Evolutionary conservation across 192 early-diverging fungal genomes (phyloP).

Genomic region (Coemansia brasiliensis): DNA sequence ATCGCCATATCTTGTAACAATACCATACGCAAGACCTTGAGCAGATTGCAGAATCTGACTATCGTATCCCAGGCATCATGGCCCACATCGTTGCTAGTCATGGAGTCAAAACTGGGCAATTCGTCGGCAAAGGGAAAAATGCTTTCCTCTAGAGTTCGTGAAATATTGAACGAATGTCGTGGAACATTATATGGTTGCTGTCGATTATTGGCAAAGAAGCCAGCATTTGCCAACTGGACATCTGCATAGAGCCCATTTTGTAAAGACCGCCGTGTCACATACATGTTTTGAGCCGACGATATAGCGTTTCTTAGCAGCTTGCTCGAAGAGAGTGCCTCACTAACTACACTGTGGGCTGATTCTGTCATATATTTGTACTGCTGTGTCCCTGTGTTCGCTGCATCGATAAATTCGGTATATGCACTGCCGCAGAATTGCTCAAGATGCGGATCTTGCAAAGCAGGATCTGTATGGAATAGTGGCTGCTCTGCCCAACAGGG

Average conservation of each 20-base stretch:
- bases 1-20: slow-evolving; percentile 42
- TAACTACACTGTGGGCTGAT: slow-evolving; percentile 4
- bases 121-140: slow-evolving; percentile 47
- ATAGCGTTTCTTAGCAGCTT: slow-evolving; percentile 8
- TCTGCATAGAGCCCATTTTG: slow-evolving; percentile 15
- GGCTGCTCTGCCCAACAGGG: slow-evolving; percentile 30
- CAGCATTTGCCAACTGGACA: slow-evolving; percentile 27
- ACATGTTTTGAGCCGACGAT: slow-evolving; percentile 13
- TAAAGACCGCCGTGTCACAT: slow-evolving; percentile 16
- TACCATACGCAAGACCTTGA: slow-evolving; percentile 29
- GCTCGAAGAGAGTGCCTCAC: neutral
- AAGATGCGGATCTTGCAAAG: slow-evolving; percentile 21
- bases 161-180: slow-evolving; percentile 9
- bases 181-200: slow-evolving; percentile 7
- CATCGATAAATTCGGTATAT: slow-evolving; percentile 29
- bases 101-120: slow-evolving; percentile 14
- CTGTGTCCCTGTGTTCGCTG: slow-evolving; percentile 4
- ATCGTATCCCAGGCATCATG: slow-evolving; percentile 11
- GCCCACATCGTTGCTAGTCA: neutral
- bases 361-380: slow-evolving; percentile 24
- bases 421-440: slow-evolving; percentile 19
- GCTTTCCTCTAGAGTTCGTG: slow-evolving; percentile 1
- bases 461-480: slow-evolving; percentile 25
- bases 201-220: slow-evolving; percentile 2
- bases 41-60: slow-evolving; percentile 32